Evolutionary conservation across 2,329 filamentous ascomycete species (phyloP), one percentile per base, ranked within the genome.

Genomic region (Mycosphaerella arachidis): DNA sequence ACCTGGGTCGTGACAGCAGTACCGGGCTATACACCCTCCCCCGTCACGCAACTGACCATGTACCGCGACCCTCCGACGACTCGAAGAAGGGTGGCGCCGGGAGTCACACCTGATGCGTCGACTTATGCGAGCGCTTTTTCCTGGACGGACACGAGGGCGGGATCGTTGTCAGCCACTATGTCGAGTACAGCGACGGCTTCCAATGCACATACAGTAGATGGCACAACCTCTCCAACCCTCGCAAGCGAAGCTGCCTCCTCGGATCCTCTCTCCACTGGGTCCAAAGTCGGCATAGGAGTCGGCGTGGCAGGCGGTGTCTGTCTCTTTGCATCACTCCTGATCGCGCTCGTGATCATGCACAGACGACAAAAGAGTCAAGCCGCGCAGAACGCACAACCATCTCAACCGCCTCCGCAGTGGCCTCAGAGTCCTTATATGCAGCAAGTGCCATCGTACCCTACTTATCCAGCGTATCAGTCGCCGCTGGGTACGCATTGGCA

Each of bases 281-380:
- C 68, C 7, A 66, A 67, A 61, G 60, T 56, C 6, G 68, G 67
- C 35, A 67, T 70, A 13, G 68, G 66, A 12, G 64, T 67, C 3
- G 68, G 67, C 10, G 62, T 65, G 9, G 66, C 53, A 16, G 63
- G 52, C 40, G 66, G 63, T 27, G 60, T 66, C 27, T 53, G 58
- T n/a, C 53, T 69, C 27, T n/a, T 67, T 27, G 59, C 63, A 16
- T 57, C 57, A 20, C 35, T 66, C 13, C 60, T 51, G 3, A 18
- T 69, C 35, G 33, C 50, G 12, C 24, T 63, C 31, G 62, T 60
- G 33, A 56, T 63, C 29, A 56, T 55, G 40, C 27, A 48, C 18
- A 62, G 60, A 24, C 64, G 59, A 43, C 60, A 53, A 31, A 63
- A 50, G 46, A 60, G 40, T 37, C 31, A 33, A 56, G 45, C 50